These are phyloP conservation scores for Azolla pinnata DNA, from an alignment of 75 land plant species.

Conservation along the genomic window DNA sequence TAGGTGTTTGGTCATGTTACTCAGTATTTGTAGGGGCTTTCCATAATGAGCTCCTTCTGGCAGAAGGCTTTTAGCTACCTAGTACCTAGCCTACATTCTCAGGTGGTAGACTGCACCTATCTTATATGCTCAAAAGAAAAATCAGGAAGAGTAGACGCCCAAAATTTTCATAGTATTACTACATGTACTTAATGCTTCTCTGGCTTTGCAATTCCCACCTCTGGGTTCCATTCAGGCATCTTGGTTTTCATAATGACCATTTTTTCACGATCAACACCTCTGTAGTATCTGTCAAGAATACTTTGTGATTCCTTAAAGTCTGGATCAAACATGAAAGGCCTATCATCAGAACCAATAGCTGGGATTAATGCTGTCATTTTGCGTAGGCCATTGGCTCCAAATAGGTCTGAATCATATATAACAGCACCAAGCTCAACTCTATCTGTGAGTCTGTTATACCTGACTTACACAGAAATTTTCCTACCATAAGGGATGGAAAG, in stretches of 20 bases:
- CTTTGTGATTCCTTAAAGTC: conserved; percentile 8
- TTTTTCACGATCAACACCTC: conserved; percentile 20
- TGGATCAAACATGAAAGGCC: conserved; percentile 22
- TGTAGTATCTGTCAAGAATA: conserved; percentile 19
- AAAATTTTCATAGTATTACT: not conserved
- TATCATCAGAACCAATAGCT: conserved; percentile 19
- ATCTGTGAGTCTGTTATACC: conserved; percentile 2
- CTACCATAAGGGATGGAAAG: too few species aligned
- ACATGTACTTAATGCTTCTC: not conserved
- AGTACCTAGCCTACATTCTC: too few species aligned
- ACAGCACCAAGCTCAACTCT: conserved; percentile 30
- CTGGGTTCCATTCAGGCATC: conserved; percentile 19
- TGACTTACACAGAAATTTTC: not conserved
- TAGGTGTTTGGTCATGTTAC: too few species aligned
- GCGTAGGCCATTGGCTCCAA: conserved; percentile 25
- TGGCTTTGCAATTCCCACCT: conserved; percentile 10
- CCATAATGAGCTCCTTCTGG: too few species aligned
- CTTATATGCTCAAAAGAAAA: too few species aligned
- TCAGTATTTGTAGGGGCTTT: too few species aligned
- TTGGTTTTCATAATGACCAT: conserved; percentile 28
- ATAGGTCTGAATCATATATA: conserved; percentile 13
- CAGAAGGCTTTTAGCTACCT: too few species aligned
- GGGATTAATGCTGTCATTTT: conserved; percentile 34
- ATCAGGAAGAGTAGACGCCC: too few species aligned
- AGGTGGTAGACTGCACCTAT: too few species aligned